A percentile compares a stretch with the other conserved stretches of the same genome.
phyloP scores from a whole-genome alignment of 768 basidiomycete species.

The Lactarius vividus region DNA sequence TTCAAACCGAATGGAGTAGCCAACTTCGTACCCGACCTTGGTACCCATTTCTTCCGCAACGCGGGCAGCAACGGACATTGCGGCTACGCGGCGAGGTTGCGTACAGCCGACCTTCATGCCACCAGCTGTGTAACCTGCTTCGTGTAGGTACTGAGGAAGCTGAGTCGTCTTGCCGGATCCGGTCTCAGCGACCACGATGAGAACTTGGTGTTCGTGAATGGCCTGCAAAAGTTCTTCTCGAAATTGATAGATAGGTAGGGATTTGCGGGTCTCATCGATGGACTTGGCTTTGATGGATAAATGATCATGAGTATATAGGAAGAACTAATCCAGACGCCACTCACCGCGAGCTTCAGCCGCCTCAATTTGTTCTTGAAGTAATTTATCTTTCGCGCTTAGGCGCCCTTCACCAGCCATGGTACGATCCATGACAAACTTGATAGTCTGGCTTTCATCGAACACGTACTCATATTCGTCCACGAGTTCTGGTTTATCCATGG shows the following conservation, averaged over 20 bases:
- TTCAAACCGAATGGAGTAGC: slow-evolving; percentile 99
- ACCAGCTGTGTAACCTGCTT: slow-evolving; percentile 88
- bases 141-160: slow-evolving; percentile 95
- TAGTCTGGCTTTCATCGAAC: slow-evolving; percentile 96
- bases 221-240: slow-evolving; percentile 87
- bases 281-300: slow-evolving; percentile 56
- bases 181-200: slow-evolving; percentile 97
- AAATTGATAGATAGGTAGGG: slow-evolving; percentile 86
- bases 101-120: slow-evolving; percentile 94
- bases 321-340: slow-evolving; percentile 9
- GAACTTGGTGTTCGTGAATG: slow-evolving; percentile 86
- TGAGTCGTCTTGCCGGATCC: slow-evolving; percentile 99
- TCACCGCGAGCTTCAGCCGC: slow-evolving; percentile 89
- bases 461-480: slow-evolving; percentile 94
- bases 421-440: slow-evolving; percentile 87
- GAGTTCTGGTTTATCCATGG: slow-evolving; percentile 81
- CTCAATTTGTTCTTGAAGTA: slow-evolving; percentile 84
- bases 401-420: slow-evolving; percentile 62
- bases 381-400: slow-evolving; percentile 81
- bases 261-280: slow-evolving; percentile 93
- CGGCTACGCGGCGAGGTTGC: slow-evolving; percentile 96
- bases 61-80: slow-evolving; percentile 98
- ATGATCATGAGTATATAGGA: slow-evolving; percentile 8
- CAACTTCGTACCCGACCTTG: slow-evolving; percentile 96
- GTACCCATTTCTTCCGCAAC: slow-evolving; percentile 99